Evolutionary conservation across 2,329 filamentous ascomycete genomes (phyloP), one percentile per base, ranked within the genome.

Genomic region (Aspergillus sclerotialis): DNA sequence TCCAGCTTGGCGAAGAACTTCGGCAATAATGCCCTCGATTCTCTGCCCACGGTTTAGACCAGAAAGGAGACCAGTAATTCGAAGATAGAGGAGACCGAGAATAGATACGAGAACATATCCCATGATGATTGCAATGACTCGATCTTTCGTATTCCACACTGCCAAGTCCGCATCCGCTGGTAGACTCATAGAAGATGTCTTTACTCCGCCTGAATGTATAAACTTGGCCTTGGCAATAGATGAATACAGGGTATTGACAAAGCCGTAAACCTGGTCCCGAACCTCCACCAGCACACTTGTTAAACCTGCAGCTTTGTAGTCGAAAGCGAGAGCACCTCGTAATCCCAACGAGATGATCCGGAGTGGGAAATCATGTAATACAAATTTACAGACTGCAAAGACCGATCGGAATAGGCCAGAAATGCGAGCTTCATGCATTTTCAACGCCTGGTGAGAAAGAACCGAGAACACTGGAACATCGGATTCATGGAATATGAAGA

Each of bases 1-100:
- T 27, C 92, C 93, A 30, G 92, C 92, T 69, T 98, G 93, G 43
- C 88, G 82, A 14, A 98, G 71, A 2, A 81, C 73, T 43, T 96
- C 90, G 15, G 90, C 82, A 38, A 66, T 47, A 27, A 95, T 61
- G 6, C 82, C 83, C 58, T 96, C 89, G 4, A 76, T 61, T 41
- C 68, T 70, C 38, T 75, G 73, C 4, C 70, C 69, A 32, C 70
- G 62, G 30, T 69, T 67, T 3, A 69, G 68, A 16, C 65, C 65
- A 35, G 81, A 80, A 43, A 94, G 75, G 0, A 84, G 77, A 5
- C 75, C 75, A 16, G 82, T 82, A 38, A 82, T 72, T 37, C 78
- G 80, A 18, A 96, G 72, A 56, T 96, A 98, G 2, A 90, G 64
- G 15, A 83, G 79, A 3, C 87, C 86, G 19, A 84, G 58, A 28